Evolutionary conservation across 208 protist genomes (phyloP), one percentile per base, ranked within the genome.

Genomic region (Wallacemonas sp.): DNA sequence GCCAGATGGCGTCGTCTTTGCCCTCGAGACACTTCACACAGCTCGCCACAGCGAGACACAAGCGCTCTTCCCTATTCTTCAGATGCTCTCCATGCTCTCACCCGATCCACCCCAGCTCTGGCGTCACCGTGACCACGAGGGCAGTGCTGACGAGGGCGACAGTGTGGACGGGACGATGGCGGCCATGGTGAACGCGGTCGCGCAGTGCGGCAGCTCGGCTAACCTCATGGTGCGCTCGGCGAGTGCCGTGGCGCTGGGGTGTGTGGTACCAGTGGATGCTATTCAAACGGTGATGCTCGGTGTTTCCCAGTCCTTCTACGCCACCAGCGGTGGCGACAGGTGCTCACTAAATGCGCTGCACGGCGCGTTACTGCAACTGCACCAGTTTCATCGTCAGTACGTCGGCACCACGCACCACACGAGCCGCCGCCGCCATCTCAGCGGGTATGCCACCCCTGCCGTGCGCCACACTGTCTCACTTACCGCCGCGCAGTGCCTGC

Each of bases 21-120:
- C 77, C 12, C 77, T 84, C 62, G 62, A 71, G 11, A 73, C 80
- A 62, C 70, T 90, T 36, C 58, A 58, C 51, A 58, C 51, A 59
- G 30, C 62, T 70, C 19, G 21, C 28, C 36, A 64, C 14, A 42
- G 70, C 3, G 72, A 79, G 2, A 81, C 72, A 56, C 69, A 94
- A 15, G 78, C 76, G 9, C 73, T 96, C 22, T 96, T 95, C 59
- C 94, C 94, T 12, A 72, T 96, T 12, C 71, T 97, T 41, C 87
- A 96, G 62, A 83, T 97, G 68, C 79, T 97, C 33, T 97, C 90
- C 0, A 91, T 95, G 85, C 80, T 97, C 22, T 81, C 80, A 3
- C 94, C 90, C 9, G 87, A 96, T 62, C 81, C 88, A 8, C 72
- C 85, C 24, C 72, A 86, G 2, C 34, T 70, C 0, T 68, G 70